Evolutionary conservation across 2,329 filamentous ascomycete species (phyloP).

Genomic region (Fusarium sp.): DNA sequence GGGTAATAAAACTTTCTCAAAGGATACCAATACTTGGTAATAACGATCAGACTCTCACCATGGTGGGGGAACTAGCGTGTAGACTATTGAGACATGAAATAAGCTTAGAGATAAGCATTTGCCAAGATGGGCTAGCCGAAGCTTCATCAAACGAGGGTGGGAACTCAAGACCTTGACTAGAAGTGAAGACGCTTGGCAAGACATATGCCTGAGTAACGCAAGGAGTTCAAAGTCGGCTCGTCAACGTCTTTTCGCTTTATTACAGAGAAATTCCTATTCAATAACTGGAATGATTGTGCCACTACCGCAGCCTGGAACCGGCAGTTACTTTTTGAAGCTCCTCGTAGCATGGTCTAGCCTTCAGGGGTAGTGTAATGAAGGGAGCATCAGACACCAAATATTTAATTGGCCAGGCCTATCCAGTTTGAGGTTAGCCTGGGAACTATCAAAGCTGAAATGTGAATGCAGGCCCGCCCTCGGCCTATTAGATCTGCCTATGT

Average conservation of each 20-base stretch:
- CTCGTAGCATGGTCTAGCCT: background rate
- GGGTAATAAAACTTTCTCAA: background rate
- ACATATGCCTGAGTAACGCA: background rate
- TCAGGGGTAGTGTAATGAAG: background rate
- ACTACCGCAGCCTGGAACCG: background rate
- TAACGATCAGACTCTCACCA: background rate
- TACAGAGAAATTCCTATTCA: background rate
- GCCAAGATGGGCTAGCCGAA: slow-evolving; percentile 9
- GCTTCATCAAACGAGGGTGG: background rate
- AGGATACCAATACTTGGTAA: background rate
- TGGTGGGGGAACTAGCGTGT: background rate
- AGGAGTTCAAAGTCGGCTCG: background rate
- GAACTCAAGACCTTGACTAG: background rate
- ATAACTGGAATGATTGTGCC: background rate
- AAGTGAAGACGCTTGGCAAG: background rate
- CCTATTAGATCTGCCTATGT: background rate
- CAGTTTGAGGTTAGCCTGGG: background rate
- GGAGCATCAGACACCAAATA: background rate
- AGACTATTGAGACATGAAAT: slow-evolving; percentile 7
- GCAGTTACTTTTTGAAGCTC: background rate
- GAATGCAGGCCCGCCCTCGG: background rate
- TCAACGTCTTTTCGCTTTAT: no score
- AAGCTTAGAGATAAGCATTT: slow-evolving; percentile 10
- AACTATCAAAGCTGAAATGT: background rate
- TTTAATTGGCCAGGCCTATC: background rate